Evolutionary conservation across 106 monocot genomes (phyloP).

Genomic region (Phalaenopsis aphrodite): DNA sequence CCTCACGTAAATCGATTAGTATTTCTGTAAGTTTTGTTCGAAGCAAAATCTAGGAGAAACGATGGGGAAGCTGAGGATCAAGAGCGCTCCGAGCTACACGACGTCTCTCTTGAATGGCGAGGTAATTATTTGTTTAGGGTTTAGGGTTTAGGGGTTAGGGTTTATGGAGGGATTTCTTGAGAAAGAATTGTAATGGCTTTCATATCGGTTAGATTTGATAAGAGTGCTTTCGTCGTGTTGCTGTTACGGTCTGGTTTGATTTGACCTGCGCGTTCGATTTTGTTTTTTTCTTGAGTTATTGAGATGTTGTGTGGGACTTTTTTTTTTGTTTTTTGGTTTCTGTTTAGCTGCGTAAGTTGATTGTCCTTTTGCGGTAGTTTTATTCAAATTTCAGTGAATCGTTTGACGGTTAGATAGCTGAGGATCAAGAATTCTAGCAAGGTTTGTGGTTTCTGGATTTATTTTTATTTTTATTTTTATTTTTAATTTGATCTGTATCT

Average conservation of each 20-base stretch:
- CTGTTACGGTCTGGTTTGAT: neutral
- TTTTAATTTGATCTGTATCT: too few species aligned
- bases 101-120: slow-evolving; percentile 1
- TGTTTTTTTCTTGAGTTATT: neutral
- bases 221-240: neutral
- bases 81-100: slow-evolving; percentile 1
- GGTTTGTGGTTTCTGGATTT: too few species aligned
- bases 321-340: too few species aligned
- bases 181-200: neutral
- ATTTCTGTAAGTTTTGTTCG: too few species aligned
- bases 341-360: too few species aligned
- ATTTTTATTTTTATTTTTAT: too few species aligned
- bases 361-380: too few species aligned
- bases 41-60: too few species aligned
- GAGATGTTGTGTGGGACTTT: neutral
- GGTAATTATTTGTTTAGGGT: neutral
- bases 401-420: too few species aligned
- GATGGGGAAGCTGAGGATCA: slow-evolving; percentile 9
- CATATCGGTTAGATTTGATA: neutral
- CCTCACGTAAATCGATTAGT: too few species aligned
- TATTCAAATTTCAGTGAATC: too few species aligned
- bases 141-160: neutral
- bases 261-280: neutral
- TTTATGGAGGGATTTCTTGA: neutral
- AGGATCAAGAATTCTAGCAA: too few species aligned